Evolutionary conservation across 2,329 filamentous ascomycete genomes (phyloP).

Genomic region (Alternaria gansuensis): DNA sequence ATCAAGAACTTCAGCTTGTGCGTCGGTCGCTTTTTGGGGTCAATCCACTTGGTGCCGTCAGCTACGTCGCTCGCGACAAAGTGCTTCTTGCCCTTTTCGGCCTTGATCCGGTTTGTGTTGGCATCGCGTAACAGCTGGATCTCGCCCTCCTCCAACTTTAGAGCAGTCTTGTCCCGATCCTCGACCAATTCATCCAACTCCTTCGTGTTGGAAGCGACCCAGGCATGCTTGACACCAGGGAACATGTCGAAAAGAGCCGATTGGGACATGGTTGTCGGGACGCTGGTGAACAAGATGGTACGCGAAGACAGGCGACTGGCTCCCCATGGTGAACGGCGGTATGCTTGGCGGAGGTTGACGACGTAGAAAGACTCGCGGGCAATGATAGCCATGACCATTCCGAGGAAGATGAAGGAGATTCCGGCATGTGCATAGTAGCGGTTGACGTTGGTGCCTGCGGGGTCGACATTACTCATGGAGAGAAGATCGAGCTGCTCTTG

Average conservation of each 20-base stretch:
- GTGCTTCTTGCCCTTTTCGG: slow-evolving; percentile 61
- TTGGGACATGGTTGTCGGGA: slow-evolving; percentile 55
- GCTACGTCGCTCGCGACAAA: slow-evolving; percentile 54
- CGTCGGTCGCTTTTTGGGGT: slow-evolving; percentile 53
- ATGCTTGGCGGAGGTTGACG: slow-evolving; percentile 61
- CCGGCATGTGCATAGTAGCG: slow-evolving; percentile 58
- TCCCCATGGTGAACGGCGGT: slow-evolving; percentile 56
- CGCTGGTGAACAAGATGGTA: slow-evolving; percentile 60
- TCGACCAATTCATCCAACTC: slow-evolving; percentile 57
- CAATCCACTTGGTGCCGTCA: slow-evolving; percentile 55
- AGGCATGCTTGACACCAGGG: slow-evolving; percentile 54
- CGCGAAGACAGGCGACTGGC: slow-evolving; percentile 57
- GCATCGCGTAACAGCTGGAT: slow-evolving; percentile 58
- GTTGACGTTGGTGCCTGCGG: slow-evolving; percentile 43
- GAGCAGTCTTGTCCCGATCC: slow-evolving; percentile 55
- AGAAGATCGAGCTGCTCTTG: slow-evolving; percentile 52
- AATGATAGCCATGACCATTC: slow-evolving; percentile 56
- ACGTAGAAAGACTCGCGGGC: slow-evolving; percentile 58
- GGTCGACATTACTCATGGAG: slow-evolving; percentile 51
- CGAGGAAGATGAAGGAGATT: slow-evolving; percentile 56
- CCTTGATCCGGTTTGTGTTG: slow-evolving; percentile 74
- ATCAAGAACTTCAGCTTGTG: slow-evolving; percentile 55
- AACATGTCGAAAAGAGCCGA: slow-evolving; percentile 53
- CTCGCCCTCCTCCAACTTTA: slow-evolving; percentile 57
- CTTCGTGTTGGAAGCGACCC: slow-evolving; percentile 59